phyloP scores from a whole-genome alignment of 345 rosid genomes.

The Gossypium ekmanianum region DNA sequence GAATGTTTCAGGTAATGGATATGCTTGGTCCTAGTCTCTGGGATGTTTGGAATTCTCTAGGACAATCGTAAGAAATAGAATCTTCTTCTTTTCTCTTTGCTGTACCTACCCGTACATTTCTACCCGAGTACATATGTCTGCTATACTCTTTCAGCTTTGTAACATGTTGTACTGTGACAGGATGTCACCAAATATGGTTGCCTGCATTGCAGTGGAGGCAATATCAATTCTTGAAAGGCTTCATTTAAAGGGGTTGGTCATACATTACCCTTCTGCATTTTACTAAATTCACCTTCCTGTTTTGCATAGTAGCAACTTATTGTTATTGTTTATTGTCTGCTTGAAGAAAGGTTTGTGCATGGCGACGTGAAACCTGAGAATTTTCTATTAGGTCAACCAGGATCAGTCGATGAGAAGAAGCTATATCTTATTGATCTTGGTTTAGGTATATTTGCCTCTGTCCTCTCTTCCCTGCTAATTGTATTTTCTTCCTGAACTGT shows the following conservation, averaged over 20 bases:
- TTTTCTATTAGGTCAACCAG: constrained; percentile 87
- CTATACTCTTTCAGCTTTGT: constrained; percentile 12
- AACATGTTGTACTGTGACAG: constrained; percentile 38
- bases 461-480: constrained; percentile 4
- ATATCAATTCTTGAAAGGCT: constrained; percentile 88
- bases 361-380: constrained; percentile 97
- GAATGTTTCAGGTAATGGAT: constrained; percentile 84
- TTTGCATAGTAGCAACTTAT: constrained; percentile 10
- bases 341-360: constrained; percentile 71
- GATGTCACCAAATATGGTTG: constrained; percentile 85
- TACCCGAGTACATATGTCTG: background rate
- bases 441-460: constrained; percentile 49
- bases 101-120: constrained; percentile 3
- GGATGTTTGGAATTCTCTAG: constrained; percentile 90
- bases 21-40: constrained; percentile 97
- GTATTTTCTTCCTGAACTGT: background rate
- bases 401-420: constrained; percentile 78
- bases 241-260: constrained; percentile 71
- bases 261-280: background rate
- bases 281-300: background rate
- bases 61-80: constrained; percentile 58
- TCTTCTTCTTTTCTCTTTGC: constrained; percentile 9
- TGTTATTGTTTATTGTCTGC: constrained; percentile 17
- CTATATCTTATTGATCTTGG: constrained; percentile 90
- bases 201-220: constrained; percentile 92